phyloP scores from a whole-genome alignment of 306 rosid genomes.

The Vigna trinervia region DNA sequence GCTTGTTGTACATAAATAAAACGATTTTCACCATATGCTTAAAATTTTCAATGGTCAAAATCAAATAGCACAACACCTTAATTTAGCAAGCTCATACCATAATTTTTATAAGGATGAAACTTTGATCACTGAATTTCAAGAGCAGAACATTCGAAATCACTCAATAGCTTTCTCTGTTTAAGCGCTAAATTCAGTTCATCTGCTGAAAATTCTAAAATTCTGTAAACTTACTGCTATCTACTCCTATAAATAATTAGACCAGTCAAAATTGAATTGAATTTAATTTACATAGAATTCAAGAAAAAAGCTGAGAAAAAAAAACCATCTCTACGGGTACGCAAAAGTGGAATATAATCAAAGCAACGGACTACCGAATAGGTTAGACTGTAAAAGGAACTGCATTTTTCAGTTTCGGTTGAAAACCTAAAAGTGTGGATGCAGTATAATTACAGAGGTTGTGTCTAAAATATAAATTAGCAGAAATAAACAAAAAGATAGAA shows the following conservation, averaged over 20 bases:
- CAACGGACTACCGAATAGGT: not conserved
- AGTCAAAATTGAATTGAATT: not conserved
- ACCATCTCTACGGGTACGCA: not conserved
- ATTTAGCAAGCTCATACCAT: constrained; percentile 6
- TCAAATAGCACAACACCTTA: constrained; percentile 1
- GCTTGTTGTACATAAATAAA: constrained; percentile 22
- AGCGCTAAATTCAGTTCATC: constrained; percentile 5
- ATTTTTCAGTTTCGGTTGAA: constrained; percentile 8
- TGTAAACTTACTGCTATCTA: not conserved
- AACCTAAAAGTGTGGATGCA: constrained; percentile 18
- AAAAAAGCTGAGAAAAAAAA: not conserved
- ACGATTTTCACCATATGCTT: constrained; percentile 3
- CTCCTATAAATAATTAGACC: not conserved
- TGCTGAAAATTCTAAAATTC: constrained; percentile 2
- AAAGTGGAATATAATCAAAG: not conserved
- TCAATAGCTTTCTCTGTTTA: not conserved
- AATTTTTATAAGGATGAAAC: not conserved
- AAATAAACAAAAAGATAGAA: not conserved
- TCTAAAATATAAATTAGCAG: constrained; percentile 4
- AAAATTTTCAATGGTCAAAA: constrained; percentile 6
- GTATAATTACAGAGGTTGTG: not conserved
- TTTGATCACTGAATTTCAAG: not conserved
- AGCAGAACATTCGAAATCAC: constrained; percentile 25
- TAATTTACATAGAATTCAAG: not conserved
- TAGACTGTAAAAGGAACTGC: not conserved